Conservation (phyloP, 2,329 filamentous ascomycete species). For the Colletotrichum caudatum region DNA sequence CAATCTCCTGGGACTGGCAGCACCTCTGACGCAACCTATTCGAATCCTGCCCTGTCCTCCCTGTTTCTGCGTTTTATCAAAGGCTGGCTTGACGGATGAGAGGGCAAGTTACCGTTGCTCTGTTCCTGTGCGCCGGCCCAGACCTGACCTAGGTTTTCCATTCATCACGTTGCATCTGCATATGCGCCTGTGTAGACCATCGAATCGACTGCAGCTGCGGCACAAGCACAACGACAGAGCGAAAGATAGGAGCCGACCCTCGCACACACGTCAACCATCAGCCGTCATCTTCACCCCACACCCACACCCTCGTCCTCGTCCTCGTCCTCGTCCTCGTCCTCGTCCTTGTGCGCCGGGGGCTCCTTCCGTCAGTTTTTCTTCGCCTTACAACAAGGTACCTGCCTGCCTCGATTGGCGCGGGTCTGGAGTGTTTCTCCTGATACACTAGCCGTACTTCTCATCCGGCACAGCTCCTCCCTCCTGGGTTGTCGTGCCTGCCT, state of each 20-base stretch:
- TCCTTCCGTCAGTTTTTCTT: slow-evolving; percentile 8
- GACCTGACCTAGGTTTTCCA: background rate
- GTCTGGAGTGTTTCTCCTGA: slow-evolving; percentile 21
- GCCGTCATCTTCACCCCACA: background rate
- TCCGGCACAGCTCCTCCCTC: slow-evolving; percentile 15
- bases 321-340: background rate
- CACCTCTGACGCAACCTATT: slow-evolving; percentile 7
- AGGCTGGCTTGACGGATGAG: background rate
- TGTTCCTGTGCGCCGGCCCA: background rate
- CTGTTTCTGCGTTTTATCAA: background rate
- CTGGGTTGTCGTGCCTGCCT: slow-evolving; percentile 15
- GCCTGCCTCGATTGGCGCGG: slow-evolving; percentile 7
- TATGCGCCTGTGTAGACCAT: slow-evolving; percentile 16
- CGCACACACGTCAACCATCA: slow-evolving; percentile 9
- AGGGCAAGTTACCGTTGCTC: background rate
- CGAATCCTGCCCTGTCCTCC: background rate
- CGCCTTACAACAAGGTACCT: background rate
- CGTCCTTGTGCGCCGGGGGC: background rate
- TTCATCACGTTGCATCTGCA: slow-evolving; percentile 15
- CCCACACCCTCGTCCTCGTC: background rate
- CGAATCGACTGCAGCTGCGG: slow-evolving; percentile 27
- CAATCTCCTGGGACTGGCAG: slow-evolving; percentile 1
- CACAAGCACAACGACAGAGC: slow-evolving; percentile 17
- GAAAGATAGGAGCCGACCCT: slow-evolving; percentile 3
- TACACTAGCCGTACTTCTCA: slow-evolving; percentile 30